phyloP scores from a whole-genome alignment of 805 yeast genomes.

The Hemisphaericaspora nanyangensis region DNA sequence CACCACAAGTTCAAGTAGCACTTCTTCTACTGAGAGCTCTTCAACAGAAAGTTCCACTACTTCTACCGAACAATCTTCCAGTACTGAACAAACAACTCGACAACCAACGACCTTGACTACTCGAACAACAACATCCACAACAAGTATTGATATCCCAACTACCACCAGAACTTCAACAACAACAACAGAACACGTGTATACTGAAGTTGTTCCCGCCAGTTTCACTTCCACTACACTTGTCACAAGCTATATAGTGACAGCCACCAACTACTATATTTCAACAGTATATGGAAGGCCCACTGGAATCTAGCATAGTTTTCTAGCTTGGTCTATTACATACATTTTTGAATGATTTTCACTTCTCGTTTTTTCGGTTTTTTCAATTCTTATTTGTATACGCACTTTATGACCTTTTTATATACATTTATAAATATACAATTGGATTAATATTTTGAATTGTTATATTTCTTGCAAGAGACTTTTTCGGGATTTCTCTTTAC shows the following conservation, averaged over 20 bases:
- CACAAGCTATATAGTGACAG: slow-evolving; percentile 5
- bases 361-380: no score
- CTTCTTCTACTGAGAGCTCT: neutral
- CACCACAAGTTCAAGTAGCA: slow-evolving; percentile 1
- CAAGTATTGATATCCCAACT: neutral
- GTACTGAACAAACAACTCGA: neutral
- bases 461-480: neutral
- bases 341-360: no score
- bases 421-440: no score
- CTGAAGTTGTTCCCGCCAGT: neutral
- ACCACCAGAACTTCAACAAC: slow-evolving; percentile 1
- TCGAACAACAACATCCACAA: slow-evolving; percentile 1
- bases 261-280: slow-evolving; percentile 5
- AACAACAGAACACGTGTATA: neutral
- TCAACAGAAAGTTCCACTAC: slow-evolving; percentile 1
- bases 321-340: no score
- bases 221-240: neutral
- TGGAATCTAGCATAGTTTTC: no score
- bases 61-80: slow-evolving; percentile 2
- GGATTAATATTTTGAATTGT: no score
- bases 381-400: no score
- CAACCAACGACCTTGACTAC: slow-evolving; percentile 2
- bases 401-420: neutral
- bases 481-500: neutral
- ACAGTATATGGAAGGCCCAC: slow-evolving; percentile 9